These are phyloP conservation scores for Triangularia verruculosa DNA, from an alignment of 2,329 filamentous ascomycete species.

Conservation along the genomic window DNA sequence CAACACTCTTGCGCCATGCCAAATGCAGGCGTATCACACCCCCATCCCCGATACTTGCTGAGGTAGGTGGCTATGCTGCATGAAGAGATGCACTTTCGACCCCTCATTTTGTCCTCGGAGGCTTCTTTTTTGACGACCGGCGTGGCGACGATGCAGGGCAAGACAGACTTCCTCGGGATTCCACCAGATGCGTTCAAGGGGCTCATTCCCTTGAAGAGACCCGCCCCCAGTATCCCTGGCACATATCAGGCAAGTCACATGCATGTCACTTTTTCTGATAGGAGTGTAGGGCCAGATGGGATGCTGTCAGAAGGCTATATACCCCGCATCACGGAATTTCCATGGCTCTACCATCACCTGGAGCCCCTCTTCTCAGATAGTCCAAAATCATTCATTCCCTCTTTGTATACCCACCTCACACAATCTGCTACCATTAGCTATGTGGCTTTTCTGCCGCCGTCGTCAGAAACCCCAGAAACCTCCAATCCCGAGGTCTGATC, in stretches of 20 bases:
- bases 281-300: background rate
- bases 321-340: background rate
- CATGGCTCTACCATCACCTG: background rate
- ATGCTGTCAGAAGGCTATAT: background rate
- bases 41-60: background rate
- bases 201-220: background rate
- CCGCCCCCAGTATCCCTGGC: background rate
- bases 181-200: background rate
- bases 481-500: background rate
- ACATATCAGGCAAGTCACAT: background rate
- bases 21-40: background rate
- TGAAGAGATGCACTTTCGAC: background rate
- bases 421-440: too few relatives aligned
- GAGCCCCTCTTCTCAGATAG: background rate
- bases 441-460: background rate
- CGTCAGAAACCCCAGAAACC: background rate
- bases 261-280: background rate
- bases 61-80: background rate
- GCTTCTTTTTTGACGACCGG: background rate
- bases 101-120: background rate
- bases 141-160: background rate
- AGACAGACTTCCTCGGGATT: background rate
- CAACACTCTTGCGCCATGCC: background rate
- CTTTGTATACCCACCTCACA: too few relatives aligned
- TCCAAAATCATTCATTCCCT: too few relatives aligned